Evolutionary conservation across 768 basidiomycete genomes (phyloP), one percentile per base, ranked within the genome.

Genomic region (Ramaria rubella): DNA sequence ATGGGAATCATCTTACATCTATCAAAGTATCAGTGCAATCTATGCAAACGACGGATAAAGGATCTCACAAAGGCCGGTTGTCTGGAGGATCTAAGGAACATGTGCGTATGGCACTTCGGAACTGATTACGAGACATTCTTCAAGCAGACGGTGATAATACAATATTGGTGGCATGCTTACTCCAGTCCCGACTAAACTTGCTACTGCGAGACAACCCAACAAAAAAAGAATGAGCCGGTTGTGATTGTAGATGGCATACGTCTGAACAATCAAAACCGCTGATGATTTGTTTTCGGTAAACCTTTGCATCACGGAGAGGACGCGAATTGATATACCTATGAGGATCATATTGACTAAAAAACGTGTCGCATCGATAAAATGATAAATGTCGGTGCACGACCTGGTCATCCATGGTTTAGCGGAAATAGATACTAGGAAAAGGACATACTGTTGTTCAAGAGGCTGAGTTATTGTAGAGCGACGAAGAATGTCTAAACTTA

Each of bases 161-260:
- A 30, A 17, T 9, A 48, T 17, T 14, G 23, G 29, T 31, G 3
- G 21, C 21, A 15, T 19, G 42, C 54, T 44, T 26, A 55, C 54
- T 4, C 23, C 45, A 26, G 23, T 23, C 26, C 26, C 21, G 8
- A 45, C 24, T 4, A 46, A n/a, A 3, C n/a, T 38, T 12, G 54
- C 30, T 2, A 46, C 12, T 14, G 23, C 54, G 23, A 55, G 24
- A 14, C 30, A 5, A 3, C 42, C 43, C 21, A 55, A 30, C 2
- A 31, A 19, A 29, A 40, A 21, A 21, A 33, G 14, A 26, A 55
- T 31, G 14, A 33, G 2, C 46, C 29, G 40, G 33, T 46, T 29
- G 19, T 55, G 54, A 27, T 55, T 55, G 30, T 55, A 55, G 26
- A 55, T 9, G 33, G 54, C 54, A 55, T 31, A 55, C 23, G 43